Base-by-base conservation (phyloP, 148 eudicot species). In the Dianthus caryophyllus region DNA sequence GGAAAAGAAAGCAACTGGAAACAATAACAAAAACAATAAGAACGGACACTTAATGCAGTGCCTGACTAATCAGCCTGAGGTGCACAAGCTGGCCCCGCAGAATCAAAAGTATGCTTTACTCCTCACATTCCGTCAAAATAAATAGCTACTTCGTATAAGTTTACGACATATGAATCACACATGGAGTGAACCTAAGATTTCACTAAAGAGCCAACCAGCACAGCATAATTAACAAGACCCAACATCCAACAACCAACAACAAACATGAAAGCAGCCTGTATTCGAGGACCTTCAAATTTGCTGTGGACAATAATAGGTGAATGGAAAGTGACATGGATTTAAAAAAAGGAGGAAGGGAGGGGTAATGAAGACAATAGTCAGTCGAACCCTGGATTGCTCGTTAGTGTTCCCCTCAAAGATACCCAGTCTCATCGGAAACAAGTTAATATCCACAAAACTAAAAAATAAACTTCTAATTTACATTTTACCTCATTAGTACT, bases 341-440 rank as follows among this genome's bases (percentile, higher is more conserved):
- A n/a, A n/a, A n/a, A n/a, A n/a, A n/a, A 16, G 51, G 31, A 52
- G 12, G 1, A 67, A 65, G 47, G 43, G 1, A 64, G 27, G 30
- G 16, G 68, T 43, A n/a, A 21, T 31, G 38, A 39, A 27, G 66
- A 52, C 20, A 56, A 54, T 59, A 69, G 58, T 61, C 18, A 61
- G 27, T 47, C 70, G n/a, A 67, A 71, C 89, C 96, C 91, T 84
- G 94, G 94, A 92, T 79, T 85, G 80, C 77, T 92, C 97, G 71
- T 85, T 87, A 5, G 97, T 82, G 73, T 92, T n/a, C 97, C 71
- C 97, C 96, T 70, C 89, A 72, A 27, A 87, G 46, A 79, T 87
- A 87, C 69, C 96, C 97, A 78, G 89, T 85, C 87, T 92, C 97
- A 78, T 96, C 96, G 80, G 97, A 87, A 87, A 81, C 88, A 70